Base-by-base conservation (phyloP, 805 yeast species). In the Priceomyces medius region DNA sequence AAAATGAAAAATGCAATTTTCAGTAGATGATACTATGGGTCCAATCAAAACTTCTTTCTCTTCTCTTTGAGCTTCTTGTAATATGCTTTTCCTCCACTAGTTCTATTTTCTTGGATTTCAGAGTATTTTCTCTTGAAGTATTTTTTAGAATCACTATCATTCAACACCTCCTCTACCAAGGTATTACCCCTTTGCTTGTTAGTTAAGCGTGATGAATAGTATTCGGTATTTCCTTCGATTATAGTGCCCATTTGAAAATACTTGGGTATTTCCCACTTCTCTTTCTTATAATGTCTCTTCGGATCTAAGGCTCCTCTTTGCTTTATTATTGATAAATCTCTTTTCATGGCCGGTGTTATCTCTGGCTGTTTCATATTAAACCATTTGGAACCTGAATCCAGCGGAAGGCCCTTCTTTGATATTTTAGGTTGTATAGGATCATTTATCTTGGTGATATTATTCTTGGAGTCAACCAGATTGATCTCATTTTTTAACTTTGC, bases 231-330 rank as follows among this genome's bases (percentile, higher is more conserved):
- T 32, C 89, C 91, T 52, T 85, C 93, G 19, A 90, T 64, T 27
- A 93, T 78, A 0, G 97, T 89, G 12, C 99, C 99, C 52, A 86
- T 77, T 44, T 91, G 93, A 60, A 93, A 89, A 49, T 73, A 79
- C 54, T 85, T 87, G 35, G 95, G 91, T 6, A 75, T 73, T 37
- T 73, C 74, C 85, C 89, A 84, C 46, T 81, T 81, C 44, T 85
- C 93, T 60, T 87, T 88, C 64, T 87, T 88, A 66, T 93, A 93
- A 64, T 88, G 96, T 53, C 97, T 78, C 66, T 93, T 93, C 6
- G 97, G 98, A 59, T 93, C 98, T 47, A 93, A 73, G 7, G 89
- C 96, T 42, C 85, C 84, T 64, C 99, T 80, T 68, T 91, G 87
- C 56, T 88, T 83, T 45, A 93, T 71, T 12, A 93, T 66, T 55